These are phyloP conservation scores for Quercus alba DNA, from an alignment of 306 rosid species.

Conservation along the genomic window DNA sequence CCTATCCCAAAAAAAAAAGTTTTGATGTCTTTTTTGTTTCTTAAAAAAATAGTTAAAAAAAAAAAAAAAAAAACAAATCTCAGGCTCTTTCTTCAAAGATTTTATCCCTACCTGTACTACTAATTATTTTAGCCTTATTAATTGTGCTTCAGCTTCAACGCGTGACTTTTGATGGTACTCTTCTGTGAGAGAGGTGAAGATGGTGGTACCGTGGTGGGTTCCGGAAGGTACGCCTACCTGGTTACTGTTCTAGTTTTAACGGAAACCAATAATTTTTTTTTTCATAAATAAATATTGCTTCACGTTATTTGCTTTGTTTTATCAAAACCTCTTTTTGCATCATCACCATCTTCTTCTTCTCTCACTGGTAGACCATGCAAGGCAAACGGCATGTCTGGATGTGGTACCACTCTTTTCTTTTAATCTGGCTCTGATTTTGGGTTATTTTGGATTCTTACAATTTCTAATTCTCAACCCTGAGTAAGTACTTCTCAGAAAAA, in stretches of 20 bases:
- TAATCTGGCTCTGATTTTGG: slow-evolving; percentile 8
- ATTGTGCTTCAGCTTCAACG: slow-evolving; percentile 21
- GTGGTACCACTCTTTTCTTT: not conserved
- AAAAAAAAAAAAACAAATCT: too few species aligned
- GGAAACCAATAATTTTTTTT: slow-evolving; percentile 9
- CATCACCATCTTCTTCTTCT: not conserved
- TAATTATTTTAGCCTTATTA: not conserved
- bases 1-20: too few species aligned
- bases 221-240: slow-evolving; percentile 20
- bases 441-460: not conserved
- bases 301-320: not conserved
- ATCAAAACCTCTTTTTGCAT: not conserved
- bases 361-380: slow-evolving; percentile 13
- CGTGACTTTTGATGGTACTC: slow-evolving; percentile 62
- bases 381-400: not conserved
- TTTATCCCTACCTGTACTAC: not conserved
- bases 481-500: not conserved
- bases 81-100: too few species aligned
- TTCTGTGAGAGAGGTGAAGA: not conserved
- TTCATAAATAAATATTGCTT: not conserved
- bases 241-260: slow-evolving; percentile 41
- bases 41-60: too few species aligned
- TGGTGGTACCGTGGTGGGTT: not conserved
- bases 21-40: too few species aligned
- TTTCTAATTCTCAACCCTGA: not conserved